Conservation (phyloP, 2,329 filamentous ascomycete species). For the Apiospora rasikravindrae region DNA sequence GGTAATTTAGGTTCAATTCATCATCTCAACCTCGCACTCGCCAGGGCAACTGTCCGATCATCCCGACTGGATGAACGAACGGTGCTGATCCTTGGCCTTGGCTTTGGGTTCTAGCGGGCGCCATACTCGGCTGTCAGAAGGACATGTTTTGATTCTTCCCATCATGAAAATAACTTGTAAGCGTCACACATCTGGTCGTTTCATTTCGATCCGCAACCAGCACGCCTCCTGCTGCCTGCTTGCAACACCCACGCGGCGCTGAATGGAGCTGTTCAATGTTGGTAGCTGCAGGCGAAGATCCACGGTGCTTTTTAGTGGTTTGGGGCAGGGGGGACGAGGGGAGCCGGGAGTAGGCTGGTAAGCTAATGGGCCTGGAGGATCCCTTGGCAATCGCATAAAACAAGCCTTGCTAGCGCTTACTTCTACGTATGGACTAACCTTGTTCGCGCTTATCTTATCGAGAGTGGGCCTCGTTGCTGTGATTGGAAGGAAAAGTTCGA, state of each 20-base stretch:
- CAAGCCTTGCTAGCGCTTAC: slow-evolving; percentile 7
- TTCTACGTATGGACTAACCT: background rate
- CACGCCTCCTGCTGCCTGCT: background rate
- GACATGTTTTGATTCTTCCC: background rate
- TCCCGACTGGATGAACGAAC: background rate
- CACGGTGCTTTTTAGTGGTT: background rate
- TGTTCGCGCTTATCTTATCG: background rate
- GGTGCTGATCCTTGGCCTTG: background rate
- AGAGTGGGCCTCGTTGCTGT: background rate
- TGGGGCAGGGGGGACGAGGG: background rate
- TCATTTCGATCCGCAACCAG: background rate
- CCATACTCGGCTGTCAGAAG: background rate
- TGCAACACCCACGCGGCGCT: background rate
- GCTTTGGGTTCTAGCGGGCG: background rate
- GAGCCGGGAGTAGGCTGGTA: background rate
- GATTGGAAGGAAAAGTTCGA: slow-evolving; percentile 17
- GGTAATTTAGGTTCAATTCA: background rate
- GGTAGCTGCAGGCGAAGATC: background rate
- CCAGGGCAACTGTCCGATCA: slow-evolving; percentile 1
- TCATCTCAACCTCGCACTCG: background rate
- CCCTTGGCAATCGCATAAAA: slow-evolving; percentile 3
- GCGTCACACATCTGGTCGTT: background rate
- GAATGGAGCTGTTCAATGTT: background rate
- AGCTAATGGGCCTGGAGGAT: background rate
- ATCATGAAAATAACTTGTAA: background rate